Conservation (phyloP, 331 rosid species). For the Cydonia oblonga region DNA sequence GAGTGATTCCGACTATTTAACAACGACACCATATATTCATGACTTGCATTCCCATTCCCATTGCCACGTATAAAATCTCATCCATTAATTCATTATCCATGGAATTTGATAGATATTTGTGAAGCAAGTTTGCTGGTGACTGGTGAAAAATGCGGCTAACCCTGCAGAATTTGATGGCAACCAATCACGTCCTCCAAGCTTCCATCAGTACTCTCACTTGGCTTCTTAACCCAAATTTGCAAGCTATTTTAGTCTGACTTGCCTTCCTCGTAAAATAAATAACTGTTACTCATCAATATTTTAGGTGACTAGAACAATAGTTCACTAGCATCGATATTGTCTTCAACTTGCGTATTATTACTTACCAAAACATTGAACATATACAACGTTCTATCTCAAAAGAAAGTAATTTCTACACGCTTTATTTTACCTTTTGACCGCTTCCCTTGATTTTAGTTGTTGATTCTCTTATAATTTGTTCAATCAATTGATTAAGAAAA, state of each 20-base stretch:
- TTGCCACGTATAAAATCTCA: neutral
- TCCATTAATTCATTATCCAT: neutral
- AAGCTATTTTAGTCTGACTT: constrained; percentile 32
- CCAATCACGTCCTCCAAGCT: neutral
- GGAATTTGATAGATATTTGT: neutral
- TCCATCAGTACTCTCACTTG: neutral
- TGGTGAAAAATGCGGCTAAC: neutral
- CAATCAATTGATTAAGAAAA: too few species aligned
- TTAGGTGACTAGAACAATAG: neutral
- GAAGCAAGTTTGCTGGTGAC: neutral
- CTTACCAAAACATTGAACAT: too few species aligned
- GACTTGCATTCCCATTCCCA: too few species aligned
- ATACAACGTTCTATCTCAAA: neutral
- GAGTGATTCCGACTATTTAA: constrained; percentile 12
- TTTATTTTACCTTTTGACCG: too few species aligned
- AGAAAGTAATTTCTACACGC: neutral
- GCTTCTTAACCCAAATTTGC: constrained; percentile 7
- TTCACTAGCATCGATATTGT: fast-evolving
- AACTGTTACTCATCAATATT: neutral
- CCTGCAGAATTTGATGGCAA: neutral
- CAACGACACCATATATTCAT: too few species aligned
- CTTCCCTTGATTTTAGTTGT: neutral
- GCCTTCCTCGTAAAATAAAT: constrained; percentile 15
- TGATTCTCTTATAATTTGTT: too few species aligned
- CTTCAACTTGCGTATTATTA: neutral